Evolutionary conservation across 192 early-diverging fungal species (phyloP), one percentile per base, ranked within the genome.

Genomic region (Backusella tuberculispora): DNA sequence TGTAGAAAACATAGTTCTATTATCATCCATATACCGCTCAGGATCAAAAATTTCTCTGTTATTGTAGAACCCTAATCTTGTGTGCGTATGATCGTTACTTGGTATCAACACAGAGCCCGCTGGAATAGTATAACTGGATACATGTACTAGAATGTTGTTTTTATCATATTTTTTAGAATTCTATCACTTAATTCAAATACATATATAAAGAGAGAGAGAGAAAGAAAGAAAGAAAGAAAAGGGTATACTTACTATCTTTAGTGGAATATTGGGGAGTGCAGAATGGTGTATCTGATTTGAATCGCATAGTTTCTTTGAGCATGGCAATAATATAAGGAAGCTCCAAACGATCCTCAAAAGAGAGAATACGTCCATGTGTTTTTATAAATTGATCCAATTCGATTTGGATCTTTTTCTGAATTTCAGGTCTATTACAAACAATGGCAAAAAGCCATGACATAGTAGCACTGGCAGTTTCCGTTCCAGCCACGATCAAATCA

Each of bases 81-180:
- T 37, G 66, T 89, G 85, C 77, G 88, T 81, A 1, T 84, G 80
- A 77, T 82, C 83, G 47, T 85, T 69, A 47, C 86, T 85, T 38
- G 83, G 76, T 60, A 83, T 76, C 15, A 88, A 72, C 74, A 76
- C 72, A 1, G 84, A 60, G 0, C 81, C 85, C 65, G 83, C 84
- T 19, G 88, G 87, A 43, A 89, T 78, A 26, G 79, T 79, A 79
- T 85, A 85, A 3, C 81, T 78, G 3, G 83, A 78, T 24, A 50
- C 78, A 12, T 65, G 19, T 37, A 72, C 70, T 72, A 60, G n/a
- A n/a, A n/a, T n/a, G n/a, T n/a, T n/a, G n/a, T n/a, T n/a, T n/a
- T n/a, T n/a, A n/a, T n/a, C n/a, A n/a, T n/a, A n/a, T n/a, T n/a
- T n/a, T n/a, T n/a, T n/a, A n/a, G n/a, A n/a, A n/a, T n/a, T n/a